Evolutionary conservation across 2,329 filamentous ascomycete species (phyloP).

Genomic region (Aspergillus flavus): DNA sequence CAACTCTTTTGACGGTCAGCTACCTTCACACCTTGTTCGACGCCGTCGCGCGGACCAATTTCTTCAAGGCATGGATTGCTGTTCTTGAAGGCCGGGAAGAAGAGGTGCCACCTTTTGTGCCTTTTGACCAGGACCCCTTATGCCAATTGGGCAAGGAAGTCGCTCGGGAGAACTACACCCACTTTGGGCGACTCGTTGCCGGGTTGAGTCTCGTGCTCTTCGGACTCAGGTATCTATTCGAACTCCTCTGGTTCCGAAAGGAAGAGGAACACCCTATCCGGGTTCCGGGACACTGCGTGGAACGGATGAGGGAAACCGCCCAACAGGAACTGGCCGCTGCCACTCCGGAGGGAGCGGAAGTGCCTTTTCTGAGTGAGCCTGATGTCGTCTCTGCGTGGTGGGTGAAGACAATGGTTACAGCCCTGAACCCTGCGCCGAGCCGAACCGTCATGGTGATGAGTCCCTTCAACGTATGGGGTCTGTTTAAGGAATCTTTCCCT

Average conservation of each 20-base stretch:
- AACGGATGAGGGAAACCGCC: neutral
- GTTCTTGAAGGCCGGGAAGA: constrained; percentile 48
- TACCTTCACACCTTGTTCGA: constrained; percentile 55
- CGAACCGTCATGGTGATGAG: constrained; percentile 40
- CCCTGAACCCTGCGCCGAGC: constrained; percentile 26
- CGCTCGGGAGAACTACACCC: neutral
- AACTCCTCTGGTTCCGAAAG: constrained; percentile 29
- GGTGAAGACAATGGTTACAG: constrained; percentile 31
- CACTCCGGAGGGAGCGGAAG: neutral
- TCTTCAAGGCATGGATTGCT: constrained; percentile 52
- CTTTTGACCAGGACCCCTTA: constrained; percentile 42
- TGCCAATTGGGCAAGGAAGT: constrained; percentile 19
- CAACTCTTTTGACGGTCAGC: constrained; percentile 51
- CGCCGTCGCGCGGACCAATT: constrained; percentile 44
- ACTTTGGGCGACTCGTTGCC: neutral
- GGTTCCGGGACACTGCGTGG: constrained; percentile 23
- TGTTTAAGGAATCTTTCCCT: neutral
- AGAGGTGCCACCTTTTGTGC: constrained; percentile 43
- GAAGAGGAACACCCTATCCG: constrained; percentile 25
- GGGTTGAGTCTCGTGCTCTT: constrained; percentile 25
- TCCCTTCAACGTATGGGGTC: neutral
- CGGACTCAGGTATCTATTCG: constrained; percentile 35
- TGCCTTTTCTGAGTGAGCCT: constrained; percentile 50
- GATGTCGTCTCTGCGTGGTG: constrained; percentile 51
- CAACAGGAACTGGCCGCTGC: neutral